phyloP scores from a whole-genome alignment of 805 yeast genomes.

The Saturnispora sekii region DNA sequence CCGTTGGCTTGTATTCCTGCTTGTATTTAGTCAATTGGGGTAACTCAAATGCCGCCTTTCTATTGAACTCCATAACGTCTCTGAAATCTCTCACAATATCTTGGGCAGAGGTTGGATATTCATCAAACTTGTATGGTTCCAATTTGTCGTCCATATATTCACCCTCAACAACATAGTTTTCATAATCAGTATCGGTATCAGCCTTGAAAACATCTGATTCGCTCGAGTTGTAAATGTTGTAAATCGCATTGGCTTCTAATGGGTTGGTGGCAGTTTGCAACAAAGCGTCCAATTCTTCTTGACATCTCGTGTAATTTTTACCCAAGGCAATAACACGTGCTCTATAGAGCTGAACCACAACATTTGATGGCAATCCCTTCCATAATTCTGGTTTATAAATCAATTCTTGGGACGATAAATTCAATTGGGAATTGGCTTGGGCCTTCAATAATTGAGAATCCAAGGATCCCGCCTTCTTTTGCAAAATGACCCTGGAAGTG shows the following conservation, averaged over 20 bases:
- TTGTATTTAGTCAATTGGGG: slow-evolving; percentile 75
- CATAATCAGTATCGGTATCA: slow-evolving; percentile 32
- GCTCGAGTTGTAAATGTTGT: slow-evolving; percentile 30
- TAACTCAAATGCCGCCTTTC: slow-evolving; percentile 87
- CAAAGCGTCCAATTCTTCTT: slow-evolving; percentile 49
- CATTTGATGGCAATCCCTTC: slow-evolving; percentile 57
- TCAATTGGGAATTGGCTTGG: slow-evolving; percentile 9
- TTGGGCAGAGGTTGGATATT: slow-evolving; percentile 61
- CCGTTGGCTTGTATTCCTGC: slow-evolving; percentile 49
- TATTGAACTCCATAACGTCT: slow-evolving; percentile 62
- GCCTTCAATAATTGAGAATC: slow-evolving; percentile 12
- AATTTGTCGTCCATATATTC: slow-evolving; percentile 21
- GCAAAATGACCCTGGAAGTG: slow-evolving; percentile 1
- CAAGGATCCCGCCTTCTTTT: not conserved
- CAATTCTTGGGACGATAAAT: slow-evolving; percentile 11
- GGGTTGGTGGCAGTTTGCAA: slow-evolving; percentile 32
- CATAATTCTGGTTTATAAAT: slow-evolving; percentile 59
- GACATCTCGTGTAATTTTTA: slow-evolving; percentile 36
- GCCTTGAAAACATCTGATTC: slow-evolving; percentile 36
- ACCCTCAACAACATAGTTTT: slow-evolving; percentile 29
- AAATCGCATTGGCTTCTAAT: slow-evolving; percentile 20
- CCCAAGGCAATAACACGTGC: slow-evolving; percentile 47
- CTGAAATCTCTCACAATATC: slow-evolving; percentile 63
- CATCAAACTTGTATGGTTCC: slow-evolving; percentile 48
- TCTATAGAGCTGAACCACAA: slow-evolving; percentile 50